A percentile compares a stretch with the other conserved stretches of the same genome.
phyloP scores from a whole-genome alignment of 1,284 basidiomycete species.

The Pholiota adiposa region DNA sequence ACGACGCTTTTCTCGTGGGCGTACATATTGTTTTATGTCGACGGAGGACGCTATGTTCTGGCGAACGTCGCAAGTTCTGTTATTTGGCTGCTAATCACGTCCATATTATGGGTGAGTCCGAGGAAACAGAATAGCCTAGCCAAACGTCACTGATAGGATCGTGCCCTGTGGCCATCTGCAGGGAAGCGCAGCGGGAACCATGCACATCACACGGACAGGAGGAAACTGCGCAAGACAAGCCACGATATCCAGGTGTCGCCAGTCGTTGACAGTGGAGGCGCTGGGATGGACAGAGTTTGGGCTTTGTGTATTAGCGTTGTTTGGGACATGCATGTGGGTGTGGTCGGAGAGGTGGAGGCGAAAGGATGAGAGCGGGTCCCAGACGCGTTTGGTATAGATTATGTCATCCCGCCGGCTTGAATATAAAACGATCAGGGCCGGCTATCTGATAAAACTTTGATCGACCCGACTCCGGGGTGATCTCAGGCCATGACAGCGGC shows the following conservation, averaged over 20 bases:
- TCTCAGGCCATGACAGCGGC: constrained; percentile 4
- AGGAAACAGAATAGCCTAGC: neutral
- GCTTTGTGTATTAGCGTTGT: constrained; percentile 63
- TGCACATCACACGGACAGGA: constrained; percentile 63
- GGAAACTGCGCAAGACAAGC: constrained; percentile 58
- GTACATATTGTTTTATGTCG: constrained; percentile 72
- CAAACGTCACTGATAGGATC: neutral
- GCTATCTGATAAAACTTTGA: constrained; percentile 8
- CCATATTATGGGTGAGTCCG: constrained; percentile 63
- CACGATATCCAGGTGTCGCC: constrained; percentile 66
- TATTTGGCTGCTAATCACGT: constrained; percentile 68
- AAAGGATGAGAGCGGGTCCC: constrained; percentile 33
- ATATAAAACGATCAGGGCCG: neutral
- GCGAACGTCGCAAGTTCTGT: constrained; percentile 79
- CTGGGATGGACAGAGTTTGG: constrained; percentile 76
- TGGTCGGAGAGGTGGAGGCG: constrained; percentile 45
- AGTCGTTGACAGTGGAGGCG: constrained; percentile 71
- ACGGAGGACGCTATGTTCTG: constrained; percentile 65
- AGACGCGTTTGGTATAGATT: constrained; percentile 22
- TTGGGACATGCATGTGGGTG: constrained; percentile 67
- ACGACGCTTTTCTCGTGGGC: constrained; percentile 68
- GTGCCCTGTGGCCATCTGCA: constrained; percentile 28
- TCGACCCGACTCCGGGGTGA: neutral
- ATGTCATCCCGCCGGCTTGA: neutral
- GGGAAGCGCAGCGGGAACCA: constrained; percentile 68